A percentile compares a stretch with the other conserved stretches of the same genome.
Conservation (phyloP, 202 grass and related monocot genomes). For the Zoysia matrella region DNA sequence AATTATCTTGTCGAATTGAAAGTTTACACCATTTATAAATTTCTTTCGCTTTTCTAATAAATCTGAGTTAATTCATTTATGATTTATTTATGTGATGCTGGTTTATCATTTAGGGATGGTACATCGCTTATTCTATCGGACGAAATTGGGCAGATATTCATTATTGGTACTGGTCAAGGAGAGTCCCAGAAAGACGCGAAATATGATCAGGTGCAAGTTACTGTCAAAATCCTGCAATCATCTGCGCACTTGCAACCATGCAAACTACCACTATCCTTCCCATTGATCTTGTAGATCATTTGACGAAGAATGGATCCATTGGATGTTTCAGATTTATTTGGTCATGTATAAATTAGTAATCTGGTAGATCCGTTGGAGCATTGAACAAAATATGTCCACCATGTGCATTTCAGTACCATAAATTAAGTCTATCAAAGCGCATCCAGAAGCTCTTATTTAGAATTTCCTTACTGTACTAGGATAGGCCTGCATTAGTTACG, state of each 20-base stretch:
- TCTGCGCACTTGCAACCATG: background rate
- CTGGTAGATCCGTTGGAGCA: background rate
- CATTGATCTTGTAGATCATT: constrained; percentile 12
- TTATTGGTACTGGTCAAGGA: constrained; percentile 95
- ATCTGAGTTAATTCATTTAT: constrained; percentile 22
- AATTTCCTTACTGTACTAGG: constrained; percentile 12
- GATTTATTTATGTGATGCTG: constrained; percentile 40
- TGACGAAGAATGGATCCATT: background rate
- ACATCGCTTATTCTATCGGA: constrained; percentile 95
- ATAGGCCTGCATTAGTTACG: constrained; percentile 9
- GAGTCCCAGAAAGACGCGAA: constrained; percentile 99
- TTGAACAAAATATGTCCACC: constrained; percentile 29
- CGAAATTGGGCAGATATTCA: constrained; percentile 98
- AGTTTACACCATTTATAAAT: background rate
- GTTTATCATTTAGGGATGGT: constrained; percentile 73
- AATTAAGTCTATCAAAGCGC: constrained; percentile 11
- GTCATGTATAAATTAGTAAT: constrained; percentile 19
- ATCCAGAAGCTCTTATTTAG: background rate
- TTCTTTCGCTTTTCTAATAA: constrained; percentile 31
- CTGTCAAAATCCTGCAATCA: constrained; percentile 12
- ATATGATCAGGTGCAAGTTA: constrained; percentile 85
- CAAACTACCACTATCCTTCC: constrained; percentile 21
- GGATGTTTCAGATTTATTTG: constrained; percentile 1
- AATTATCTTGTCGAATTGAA: constrained; percentile 20
- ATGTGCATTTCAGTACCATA: background rate